phyloP scores from a whole-genome alignment of 306 rosid species.

The Urtica urens region DNA sequence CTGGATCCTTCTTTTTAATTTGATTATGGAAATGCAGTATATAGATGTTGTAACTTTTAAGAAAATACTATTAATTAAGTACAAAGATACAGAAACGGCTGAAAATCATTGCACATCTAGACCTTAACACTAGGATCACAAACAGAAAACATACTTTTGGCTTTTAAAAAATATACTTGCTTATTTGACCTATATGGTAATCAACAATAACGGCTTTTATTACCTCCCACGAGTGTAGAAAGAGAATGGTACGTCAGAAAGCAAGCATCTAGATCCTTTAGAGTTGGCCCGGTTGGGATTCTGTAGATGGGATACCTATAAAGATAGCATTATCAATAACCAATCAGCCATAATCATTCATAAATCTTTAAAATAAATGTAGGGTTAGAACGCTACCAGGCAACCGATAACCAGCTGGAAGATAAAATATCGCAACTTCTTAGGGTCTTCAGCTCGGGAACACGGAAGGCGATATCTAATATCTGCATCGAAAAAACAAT shows the following conservation, averaged over 20 bases:
- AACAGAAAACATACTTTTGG: no score
- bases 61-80: no score
- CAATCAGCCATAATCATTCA: slow-evolving; percentile 9
- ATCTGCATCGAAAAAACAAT: slow-evolving; percentile 32
- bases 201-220: slow-evolving; percentile 4
- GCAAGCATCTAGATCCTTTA: slow-evolving; percentile 87
- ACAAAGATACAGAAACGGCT: no score
- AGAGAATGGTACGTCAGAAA: slow-evolving; percentile 76
- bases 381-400: slow-evolving; percentile 52
- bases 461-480: slow-evolving; percentile 50
- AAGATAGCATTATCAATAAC: slow-evolving; percentile 11
- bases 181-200: no score
- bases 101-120: no score
- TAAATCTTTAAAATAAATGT: slow-evolving; percentile 6
- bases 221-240: slow-evolving; percentile 54
- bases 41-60: no score
- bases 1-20: no score
- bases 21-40: no score
- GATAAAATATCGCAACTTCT: slow-evolving; percentile 70
- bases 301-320: slow-evolving; percentile 92
- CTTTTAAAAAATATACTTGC: no score
- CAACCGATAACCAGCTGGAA: slow-evolving; percentile 88
- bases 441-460: slow-evolving; percentile 55
- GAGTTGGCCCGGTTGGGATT: slow-evolving; percentile 89
- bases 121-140: no score